Evolutionary conservation across 495 filamentous ascomycete species (phyloP).

Genomic region (Penicillium soppii): DNA sequence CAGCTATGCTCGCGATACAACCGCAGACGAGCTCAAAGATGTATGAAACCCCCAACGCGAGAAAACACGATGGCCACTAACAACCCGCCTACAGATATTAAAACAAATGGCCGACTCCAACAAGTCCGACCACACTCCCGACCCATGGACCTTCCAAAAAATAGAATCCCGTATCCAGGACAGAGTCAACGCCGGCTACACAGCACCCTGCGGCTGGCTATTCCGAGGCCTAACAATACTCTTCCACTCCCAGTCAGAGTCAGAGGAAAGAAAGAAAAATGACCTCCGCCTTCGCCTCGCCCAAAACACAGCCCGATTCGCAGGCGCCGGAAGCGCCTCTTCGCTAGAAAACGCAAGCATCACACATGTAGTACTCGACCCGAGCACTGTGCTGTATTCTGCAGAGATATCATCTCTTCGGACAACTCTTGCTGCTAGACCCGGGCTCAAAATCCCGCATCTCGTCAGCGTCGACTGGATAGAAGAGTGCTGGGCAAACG

Average conservation of each 20-base stretch:
- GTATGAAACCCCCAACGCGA: conserved; percentile 26
- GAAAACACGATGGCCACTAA: not conserved
- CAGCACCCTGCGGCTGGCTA: conserved; percentile 56
- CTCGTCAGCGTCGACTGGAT: conserved; percentile 75
- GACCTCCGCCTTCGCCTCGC: conserved; percentile 24
- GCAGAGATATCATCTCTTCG: conserved; percentile 29
- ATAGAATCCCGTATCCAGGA: conserved; percentile 57
- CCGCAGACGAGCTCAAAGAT: conserved; percentile 60
- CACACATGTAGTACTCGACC: conserved; percentile 37
- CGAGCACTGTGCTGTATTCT: conserved; percentile 15
- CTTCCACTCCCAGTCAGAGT: conserved; percentile 37
- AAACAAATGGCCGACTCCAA: conserved; percentile 41
- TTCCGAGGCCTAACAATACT: conserved; percentile 63
- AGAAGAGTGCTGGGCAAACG: conserved; percentile 73
- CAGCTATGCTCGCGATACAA: conserved; percentile 75
- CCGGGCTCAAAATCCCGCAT: conserved; percentile 57
- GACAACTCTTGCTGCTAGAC: conserved; percentile 18
- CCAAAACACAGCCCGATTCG: conserved; percentile 60
- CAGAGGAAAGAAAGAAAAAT: not conserved
- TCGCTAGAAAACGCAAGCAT: conserved; percentile 19
- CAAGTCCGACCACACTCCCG: conserved; percentile 20
- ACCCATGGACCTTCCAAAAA: conserved; percentile 46
- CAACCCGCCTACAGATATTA: conserved; percentile 33
- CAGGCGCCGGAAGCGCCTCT: conserved; percentile 46
- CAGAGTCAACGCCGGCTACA: conserved; percentile 35